These are phyloP conservation scores for Apiotrichum montevideense DNA, from an alignment of 1,284 basidiomycete genomes.

Conservation along the genomic window DNA sequence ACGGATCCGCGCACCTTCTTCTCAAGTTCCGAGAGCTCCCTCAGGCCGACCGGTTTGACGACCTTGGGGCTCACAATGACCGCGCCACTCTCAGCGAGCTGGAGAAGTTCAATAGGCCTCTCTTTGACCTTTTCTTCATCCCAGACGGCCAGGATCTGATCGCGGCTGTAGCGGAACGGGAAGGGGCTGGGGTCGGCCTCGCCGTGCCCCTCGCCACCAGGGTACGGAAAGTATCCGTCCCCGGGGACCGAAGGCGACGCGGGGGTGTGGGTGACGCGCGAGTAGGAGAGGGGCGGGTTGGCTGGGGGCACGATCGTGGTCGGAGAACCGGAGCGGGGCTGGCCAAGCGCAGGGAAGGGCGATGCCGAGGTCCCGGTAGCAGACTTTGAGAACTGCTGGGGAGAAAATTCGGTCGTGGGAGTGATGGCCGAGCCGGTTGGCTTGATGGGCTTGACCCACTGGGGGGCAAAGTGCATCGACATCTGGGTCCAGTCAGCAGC, in stretches of 20 bases:
- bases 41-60: slow-evolving; percentile 64
- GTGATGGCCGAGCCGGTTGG: slow-evolving; percentile 32
- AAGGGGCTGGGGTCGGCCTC: slow-evolving; percentile 32
- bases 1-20: slow-evolving; percentile 60
- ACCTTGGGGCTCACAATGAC: slow-evolving; percentile 72
- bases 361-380: slow-evolving; percentile 10
- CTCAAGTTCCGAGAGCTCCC: slow-evolving; percentile 73
- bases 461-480: slow-evolving; percentile 46
- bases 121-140: slow-evolving; percentile 66
- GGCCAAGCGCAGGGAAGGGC: slow-evolving; percentile 42
- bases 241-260: slow-evolving; percentile 48
- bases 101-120: slow-evolving; percentile 68
- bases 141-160: slow-evolving; percentile 76
- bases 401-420: slow-evolving; percentile 22
- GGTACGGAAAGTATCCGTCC: slow-evolving; percentile 53
- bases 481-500: slow-evolving; percentile 20
- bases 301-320: slow-evolving; percentile 23
- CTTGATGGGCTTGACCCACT: slow-evolving; percentile 47
- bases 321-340: slow-evolving; percentile 25
- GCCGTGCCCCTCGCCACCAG: slow-evolving; percentile 42
- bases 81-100: slow-evolving; percentile 61
- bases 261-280: slow-evolving; percentile 47
- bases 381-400: slow-evolving; percentile 4
- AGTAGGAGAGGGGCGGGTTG: slow-evolving; percentile 59
- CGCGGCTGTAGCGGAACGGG: slow-evolving; percentile 79